A percentile compares a stretch with the other conserved stretches of the same genome.
phyloP scores from a whole-genome alignment of 2,329 filamentous ascomycete genomes.

The Aureobasidium sp. region DNA sequence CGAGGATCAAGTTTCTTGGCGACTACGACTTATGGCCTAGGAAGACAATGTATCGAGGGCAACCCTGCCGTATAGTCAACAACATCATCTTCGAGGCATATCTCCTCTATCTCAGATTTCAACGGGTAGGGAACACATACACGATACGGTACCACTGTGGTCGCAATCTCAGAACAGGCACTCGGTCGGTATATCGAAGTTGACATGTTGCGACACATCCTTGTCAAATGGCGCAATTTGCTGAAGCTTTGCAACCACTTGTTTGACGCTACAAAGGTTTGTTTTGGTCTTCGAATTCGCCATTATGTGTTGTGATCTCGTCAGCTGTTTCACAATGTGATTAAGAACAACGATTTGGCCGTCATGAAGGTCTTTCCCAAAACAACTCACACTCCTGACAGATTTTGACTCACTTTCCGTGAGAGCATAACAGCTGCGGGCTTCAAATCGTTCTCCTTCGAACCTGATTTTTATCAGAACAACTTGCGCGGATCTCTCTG shows the following conservation, averaged over 20 bases:
- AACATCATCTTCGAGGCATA: background rate
- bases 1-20: background rate
- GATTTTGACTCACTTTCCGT: background rate
- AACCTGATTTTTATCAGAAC: too few species aligned
- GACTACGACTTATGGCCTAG: background rate
- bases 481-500: too few species aligned
- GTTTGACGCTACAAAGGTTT: background rate
- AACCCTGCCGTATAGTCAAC: background rate
- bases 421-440: too few species aligned
- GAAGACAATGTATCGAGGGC: background rate
- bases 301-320: background rate
- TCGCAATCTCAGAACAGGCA: too few species aligned
- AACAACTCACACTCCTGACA: too few species aligned
- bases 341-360: too few species aligned
- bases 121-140: too few species aligned
- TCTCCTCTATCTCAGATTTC: too few species aligned
- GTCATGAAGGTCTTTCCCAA: background rate
- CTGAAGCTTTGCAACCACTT: background rate
- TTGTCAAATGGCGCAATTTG: background rate
- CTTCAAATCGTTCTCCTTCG: background rate
- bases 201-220: background rate
- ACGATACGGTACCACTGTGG: too few species aligned
- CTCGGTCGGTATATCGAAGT: rapidly evolving
- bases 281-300: background rate
- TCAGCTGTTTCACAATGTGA: background rate